A percentile compares a stretch with the other conserved stretches of the same genome.
These are phyloP conservation scores for Ophiocordyceps robertsii DNA, from an alignment of 2,329 filamentous ascomycete species.

Conservation along the genomic window DNA sequence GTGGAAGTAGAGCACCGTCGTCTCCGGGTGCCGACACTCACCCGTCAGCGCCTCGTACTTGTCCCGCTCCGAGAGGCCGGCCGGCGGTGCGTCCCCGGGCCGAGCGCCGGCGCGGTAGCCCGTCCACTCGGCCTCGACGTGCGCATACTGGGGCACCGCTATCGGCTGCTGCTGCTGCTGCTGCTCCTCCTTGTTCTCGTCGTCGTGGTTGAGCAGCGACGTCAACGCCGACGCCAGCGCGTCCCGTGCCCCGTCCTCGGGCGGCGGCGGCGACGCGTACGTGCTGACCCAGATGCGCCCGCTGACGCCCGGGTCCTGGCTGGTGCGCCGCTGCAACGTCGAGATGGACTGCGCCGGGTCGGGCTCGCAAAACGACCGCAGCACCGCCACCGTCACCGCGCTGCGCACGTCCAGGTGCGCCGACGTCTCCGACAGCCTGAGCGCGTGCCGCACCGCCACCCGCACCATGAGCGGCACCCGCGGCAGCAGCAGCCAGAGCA, in stretches of 20 bases:
- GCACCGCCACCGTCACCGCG: conserved; percentile 54
- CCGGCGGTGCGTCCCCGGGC: conserved; percentile 34
- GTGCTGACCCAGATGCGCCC: conserved; percentile 73
- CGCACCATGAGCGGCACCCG: conserved; percentile 49
- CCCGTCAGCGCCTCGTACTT: conserved; percentile 55
- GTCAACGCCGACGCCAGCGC: conserved; percentile 42
- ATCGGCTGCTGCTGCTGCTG: conserved; percentile 5
- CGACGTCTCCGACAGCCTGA: conserved; percentile 56
- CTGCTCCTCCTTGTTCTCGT: conserved; percentile 1
- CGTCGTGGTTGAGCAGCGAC: conserved; percentile 1
- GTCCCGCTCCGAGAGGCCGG: conserved; percentile 41
- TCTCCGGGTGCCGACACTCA: conserved; percentile 46
- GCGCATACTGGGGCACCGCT: conserved; percentile 34
- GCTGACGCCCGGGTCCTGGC: conserved; percentile 54
- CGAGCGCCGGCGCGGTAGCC: conserved; percentile 47
- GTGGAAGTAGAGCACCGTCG: conserved; percentile 61
- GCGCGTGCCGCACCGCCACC: conserved; percentile 46
- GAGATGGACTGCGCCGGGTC: conserved; percentile 25
- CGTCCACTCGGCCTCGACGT: conserved; percentile 64
- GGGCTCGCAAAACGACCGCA: conserved; percentile 49
- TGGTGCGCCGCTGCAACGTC: conserved; percentile 48
- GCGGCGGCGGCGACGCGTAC: conserved; percentile 47
- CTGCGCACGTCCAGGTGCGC: conserved; percentile 69
- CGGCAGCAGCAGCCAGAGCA: conserved; percentile 27
- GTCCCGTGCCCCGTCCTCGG: conserved; percentile 41